phyloP scores from a whole-genome alignment of 345 rosid genomes.

The Gossypium mustelinum region DNA sequence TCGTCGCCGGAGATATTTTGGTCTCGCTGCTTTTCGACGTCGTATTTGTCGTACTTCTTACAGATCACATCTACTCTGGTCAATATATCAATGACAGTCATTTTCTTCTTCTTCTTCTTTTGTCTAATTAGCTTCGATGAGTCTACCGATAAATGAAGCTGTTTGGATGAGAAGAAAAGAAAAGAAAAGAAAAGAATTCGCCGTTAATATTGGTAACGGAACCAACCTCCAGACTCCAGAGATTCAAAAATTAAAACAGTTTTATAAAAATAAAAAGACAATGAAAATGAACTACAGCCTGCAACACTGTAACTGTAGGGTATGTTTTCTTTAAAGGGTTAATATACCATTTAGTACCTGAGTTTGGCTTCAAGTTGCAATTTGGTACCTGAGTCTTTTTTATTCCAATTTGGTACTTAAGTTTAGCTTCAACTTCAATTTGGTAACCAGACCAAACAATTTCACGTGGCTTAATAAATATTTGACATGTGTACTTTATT shows the following conservation, averaged over 20 bases:
- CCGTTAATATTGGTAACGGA: neutral
- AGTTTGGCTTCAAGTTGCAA: too few species aligned
- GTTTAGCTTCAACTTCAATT: too few species aligned
- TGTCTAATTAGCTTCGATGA: neutral
- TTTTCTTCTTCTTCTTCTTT: constrained; percentile 12
- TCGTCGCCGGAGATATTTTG: constrained; percentile 83
- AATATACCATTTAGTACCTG: too few species aligned
- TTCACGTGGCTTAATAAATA: too few species aligned
- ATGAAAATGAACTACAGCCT: too few species aligned
- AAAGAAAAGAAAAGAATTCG: neutral
- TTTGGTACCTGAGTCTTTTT: too few species aligned
- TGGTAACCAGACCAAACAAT: too few species aligned
- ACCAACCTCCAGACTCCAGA: neutral
- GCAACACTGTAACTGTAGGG: too few species aligned
- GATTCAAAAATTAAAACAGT: neutral
- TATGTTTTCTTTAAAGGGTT: too few species aligned
- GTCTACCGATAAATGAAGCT: constrained; percentile 1
- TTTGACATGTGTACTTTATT: too few species aligned
- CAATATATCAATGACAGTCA: constrained; percentile 93
- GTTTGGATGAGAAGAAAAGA: neutral
- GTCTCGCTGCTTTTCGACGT: constrained; percentile 77
- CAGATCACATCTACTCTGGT: constrained; percentile 94
- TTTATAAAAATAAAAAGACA: neutral
- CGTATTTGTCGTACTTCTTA: constrained; percentile 89
- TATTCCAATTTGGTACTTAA: too few species aligned